phyloP scores from a whole-genome alignment of 192 early-diverging fungal genomes.

The Linnemannia elongata region DNA sequence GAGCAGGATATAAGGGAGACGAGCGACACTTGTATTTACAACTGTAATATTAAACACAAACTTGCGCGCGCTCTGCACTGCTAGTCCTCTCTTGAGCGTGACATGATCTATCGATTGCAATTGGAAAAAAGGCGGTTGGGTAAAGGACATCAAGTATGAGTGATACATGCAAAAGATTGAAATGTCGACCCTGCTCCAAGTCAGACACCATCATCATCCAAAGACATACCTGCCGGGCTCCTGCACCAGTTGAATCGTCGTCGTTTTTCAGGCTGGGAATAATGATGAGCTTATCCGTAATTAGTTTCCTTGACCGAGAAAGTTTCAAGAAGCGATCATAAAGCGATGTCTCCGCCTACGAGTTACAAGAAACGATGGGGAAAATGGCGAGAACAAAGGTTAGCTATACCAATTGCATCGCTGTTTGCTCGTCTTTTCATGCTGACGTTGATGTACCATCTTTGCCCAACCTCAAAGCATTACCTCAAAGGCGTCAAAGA shows the following conservation, averaged over 20 bases:
- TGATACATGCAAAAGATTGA: background rate
- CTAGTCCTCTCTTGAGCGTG: slow-evolving; percentile 26
- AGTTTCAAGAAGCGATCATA: slow-evolving; percentile 82
- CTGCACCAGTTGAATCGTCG: slow-evolving; percentile 10
- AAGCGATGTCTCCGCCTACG: slow-evolving; percentile 75
- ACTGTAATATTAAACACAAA: background rate
- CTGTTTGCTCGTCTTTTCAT: background rate
- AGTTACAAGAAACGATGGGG: background rate
- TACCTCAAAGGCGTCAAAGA: slow-evolving; percentile 91
- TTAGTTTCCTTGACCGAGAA: slow-evolving; percentile 71
- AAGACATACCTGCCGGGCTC: slow-evolving; percentile 25
- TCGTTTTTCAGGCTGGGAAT: slow-evolving; percentile 63
- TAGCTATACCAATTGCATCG: background rate
- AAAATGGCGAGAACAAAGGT: background rate
- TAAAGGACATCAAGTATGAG: background rate
- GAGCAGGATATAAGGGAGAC: background rate
- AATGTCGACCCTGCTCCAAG: too few relatives aligned
- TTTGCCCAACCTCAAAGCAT: background rate
- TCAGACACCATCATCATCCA: background rate
- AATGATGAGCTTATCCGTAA: slow-evolving; percentile 78
- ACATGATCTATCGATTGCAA: slow-evolving; percentile 30
- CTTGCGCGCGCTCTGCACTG: background rate
- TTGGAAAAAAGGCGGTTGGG: background rate
- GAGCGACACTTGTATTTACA: background rate
- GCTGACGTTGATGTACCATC: background rate